Base-by-base conservation (phyloP, 352 stramenopile species). In the Achlya hypogyna region DNA sequence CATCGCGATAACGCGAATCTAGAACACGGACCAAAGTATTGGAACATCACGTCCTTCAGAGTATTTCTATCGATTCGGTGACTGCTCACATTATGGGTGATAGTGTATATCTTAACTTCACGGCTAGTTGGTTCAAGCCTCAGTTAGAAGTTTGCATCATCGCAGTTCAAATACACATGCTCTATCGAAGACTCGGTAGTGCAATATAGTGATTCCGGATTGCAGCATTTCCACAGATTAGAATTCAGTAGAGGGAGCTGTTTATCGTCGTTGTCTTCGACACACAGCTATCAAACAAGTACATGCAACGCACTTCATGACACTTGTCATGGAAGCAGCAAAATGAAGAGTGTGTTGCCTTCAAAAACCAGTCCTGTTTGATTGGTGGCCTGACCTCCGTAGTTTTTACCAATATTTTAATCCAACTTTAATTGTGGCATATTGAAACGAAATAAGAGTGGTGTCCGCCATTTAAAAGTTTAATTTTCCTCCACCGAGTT, bases 41-140 rank as follows among this genome's bases (percentile, higher is more conserved):
- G 75, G 79, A 10, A 90, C 83, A 84, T 93, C 85, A 88, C 70
- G 75, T 80, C 80, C 69, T 58, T 59, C 8, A 16, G 65, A 72
- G 72, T 32, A 63, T 22, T 70, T 4, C 35, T 34, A 71, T 45
- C 65, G 53, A 60, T 31, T 62, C 69, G 70, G 87, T 79, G n/a
- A n/a, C n/a, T 71, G 85, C 85, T 94, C 85, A 94, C 88, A 90
- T 92, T 92, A 94, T 94, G 85, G 85, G 85, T 94, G 85, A 94
- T 94, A 91, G 83, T 94, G 83, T 91, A 89, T 84, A 85, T 92
- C 91, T 69, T 75, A 90, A 60, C 85, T 79, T 89, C 85, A 94
- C 66, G 82, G 83, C 85, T 94, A 92, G 85, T 94, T 94, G 85
- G 85, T 94, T 76, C 83, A 94, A 94, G 85, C 85, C 85, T 85